phyloP scores from a whole-genome alignment of 1,284 basidiomycete species.

The Phellinidium pouzarii region DNA sequence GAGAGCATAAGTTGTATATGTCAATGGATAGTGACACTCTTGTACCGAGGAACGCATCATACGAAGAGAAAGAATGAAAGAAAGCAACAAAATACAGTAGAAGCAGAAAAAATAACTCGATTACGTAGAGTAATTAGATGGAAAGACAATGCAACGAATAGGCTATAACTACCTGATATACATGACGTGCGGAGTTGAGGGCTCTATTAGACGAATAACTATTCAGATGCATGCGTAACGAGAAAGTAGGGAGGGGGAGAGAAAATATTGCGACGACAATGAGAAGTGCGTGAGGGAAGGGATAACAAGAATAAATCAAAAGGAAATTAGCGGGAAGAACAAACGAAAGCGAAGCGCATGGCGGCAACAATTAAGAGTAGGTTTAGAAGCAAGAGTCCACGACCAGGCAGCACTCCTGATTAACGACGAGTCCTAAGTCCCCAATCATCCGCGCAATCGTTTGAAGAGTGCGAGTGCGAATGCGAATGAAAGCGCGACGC shows the following conservation, averaged over 20 bases:
- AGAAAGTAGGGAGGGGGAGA: too few species aligned
- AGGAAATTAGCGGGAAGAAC: conserved; percentile 22
- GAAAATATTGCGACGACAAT: conserved; percentile 6
- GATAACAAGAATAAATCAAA: conserved; percentile 29
- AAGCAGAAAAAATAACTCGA: conserved; percentile 1
- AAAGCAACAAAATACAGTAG: not conserved
- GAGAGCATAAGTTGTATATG: too few species aligned
- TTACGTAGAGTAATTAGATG: conserved; percentile 9
- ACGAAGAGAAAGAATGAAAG: too few species aligned
- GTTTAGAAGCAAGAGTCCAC: conserved; percentile 6
- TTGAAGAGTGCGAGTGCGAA: not conserved
- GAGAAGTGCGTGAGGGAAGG: conserved; percentile 25
- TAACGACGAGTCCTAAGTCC: not conserved
- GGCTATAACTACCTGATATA: conserved; percentile 9
- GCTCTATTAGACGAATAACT: not conserved
- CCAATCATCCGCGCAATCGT: not conserved
- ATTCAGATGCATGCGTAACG: not conserved
- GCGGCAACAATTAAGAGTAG: conserved; percentile 5
- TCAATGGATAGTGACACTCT: too few species aligned
- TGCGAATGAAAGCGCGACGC: not conserved
- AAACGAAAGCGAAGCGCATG: not conserved
- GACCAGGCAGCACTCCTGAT: not conserved
- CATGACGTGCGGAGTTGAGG: not conserved
- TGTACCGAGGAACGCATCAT: too few species aligned
- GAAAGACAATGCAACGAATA: conserved; percentile 3